These are phyloP conservation scores for Phytophthora boehmeriae DNA, from an alignment of 352 stramenopile genomes.

Conservation along the genomic window DNA sequence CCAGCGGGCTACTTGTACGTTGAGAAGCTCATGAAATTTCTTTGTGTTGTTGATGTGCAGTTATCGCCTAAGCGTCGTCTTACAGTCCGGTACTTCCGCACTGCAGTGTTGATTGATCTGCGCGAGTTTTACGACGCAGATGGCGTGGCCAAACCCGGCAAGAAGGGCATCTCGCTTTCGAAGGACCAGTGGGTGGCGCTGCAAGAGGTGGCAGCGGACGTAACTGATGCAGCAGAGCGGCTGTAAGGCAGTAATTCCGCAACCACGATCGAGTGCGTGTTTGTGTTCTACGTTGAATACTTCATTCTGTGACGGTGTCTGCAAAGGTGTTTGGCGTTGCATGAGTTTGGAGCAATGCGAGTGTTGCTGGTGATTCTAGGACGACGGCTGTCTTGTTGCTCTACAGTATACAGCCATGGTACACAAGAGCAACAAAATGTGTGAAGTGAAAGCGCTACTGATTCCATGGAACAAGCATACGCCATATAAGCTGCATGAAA, in stretches of 20 bases:
- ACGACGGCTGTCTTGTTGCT: slow-evolving; percentile 28
- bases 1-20: background rate
- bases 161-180: slow-evolving; percentile 80
- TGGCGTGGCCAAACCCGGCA: slow-evolving; percentile 60
- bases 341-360: background rate
- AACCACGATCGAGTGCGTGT: background rate
- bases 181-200: slow-evolving; percentile 69
- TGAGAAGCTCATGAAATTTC: slow-evolving; percentile 3
- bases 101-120: slow-evolving; percentile 60
- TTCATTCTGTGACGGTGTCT: too few relatives aligned
- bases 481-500: slow-evolving; percentile 25
- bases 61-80: slow-evolving; percentile 60
- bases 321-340: too few relatives aligned
- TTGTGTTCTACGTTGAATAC: slow-evolving; percentile 5
- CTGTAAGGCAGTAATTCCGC: slow-evolving; percentile 20
- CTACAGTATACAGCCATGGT: slow-evolving; percentile 1
- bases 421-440: background rate
- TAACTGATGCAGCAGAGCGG: slow-evolving; percentile 35
- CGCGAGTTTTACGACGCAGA: slow-evolving; percentile 80
- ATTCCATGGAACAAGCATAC: slow-evolving; percentile 26
- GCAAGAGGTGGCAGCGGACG: slow-evolving; percentile 32
- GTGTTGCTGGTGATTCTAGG: slow-evolving; percentile 1
- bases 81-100: slow-evolving; percentile 56
- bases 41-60: slow-evolving; percentile 27
- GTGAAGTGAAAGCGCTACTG: background rate